Evolutionary conservation across 140 eudicot genomes (phyloP), one percentile per base, ranked within the genome.

Genomic region (Erigeron philadelphicus): DNA sequence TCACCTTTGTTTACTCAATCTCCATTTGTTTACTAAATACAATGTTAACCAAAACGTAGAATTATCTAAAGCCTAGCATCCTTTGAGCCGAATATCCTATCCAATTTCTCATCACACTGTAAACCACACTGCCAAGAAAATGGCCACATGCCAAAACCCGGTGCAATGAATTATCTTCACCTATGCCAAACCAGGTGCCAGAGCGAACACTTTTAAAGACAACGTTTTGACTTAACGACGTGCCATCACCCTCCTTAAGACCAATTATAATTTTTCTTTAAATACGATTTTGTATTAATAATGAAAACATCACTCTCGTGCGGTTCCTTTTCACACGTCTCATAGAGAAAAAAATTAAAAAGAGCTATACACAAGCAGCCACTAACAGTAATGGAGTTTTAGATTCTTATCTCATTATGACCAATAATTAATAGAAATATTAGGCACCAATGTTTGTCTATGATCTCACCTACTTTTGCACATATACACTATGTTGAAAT

Each of bases 381-480:
- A 78, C 82, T 66, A 46, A 16, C 82, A 45, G 11, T 58, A 78
- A 72, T 65, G 71, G 75, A 67, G 60, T 17, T 76, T 44, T 1
- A 73, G 54, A 50, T 67, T 78, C 75, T 78, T 72, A 73, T 67
- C 75, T 66, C 67, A 18, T 66, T 66, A 25, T n/a, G 21, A 23
- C 44, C 18, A 38, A 12, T 4, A 19, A 54, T 23, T 52, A 68
- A 76, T 46, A 12, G 23, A 76, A 71, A 41, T 73, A 67, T 16
- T 21, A 44, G 57, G 61, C 79, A 73, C 82, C 79, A 73, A 73
- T 66, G 62, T 61, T 72, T 79, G 75, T 78, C 72, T 73, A 53
- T 53, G 66, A 52, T 21, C 71, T 73, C 82, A 72, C 82, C 75
- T 50, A 61, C 67, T 54, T 44, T 15, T 50, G 9, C 69, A 52